Base-by-base conservation (phyloP, 768 basidiomycete species). In the Hirschioporus abietinus region DNA sequence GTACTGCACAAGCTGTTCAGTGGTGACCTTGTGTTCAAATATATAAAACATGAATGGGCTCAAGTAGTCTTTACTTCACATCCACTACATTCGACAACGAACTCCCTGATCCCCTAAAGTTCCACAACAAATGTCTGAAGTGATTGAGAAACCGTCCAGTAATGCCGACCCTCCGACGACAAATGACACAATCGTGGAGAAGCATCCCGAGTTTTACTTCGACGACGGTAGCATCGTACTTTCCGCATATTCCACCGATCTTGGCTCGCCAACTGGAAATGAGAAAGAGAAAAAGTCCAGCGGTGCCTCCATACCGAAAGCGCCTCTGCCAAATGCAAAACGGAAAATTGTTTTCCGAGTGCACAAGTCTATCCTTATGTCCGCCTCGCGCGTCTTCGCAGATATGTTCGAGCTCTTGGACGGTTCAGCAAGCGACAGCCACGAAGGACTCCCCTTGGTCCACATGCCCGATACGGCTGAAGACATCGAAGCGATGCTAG, bases 211-310 rank as follows among this genome's bases (percentile, higher is more conserved):
- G 18, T 71, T 78, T 3, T 78, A 77, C 68, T 74, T 72, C 64
- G 69, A 71, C 27, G 77, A 78, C 64, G 77, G 77, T 23, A 77
- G 74, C 65, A 69, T 77, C 60, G 73, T 78, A 17, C 66, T 78
- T 24, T 74, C 72, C 27, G 76, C 74, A 9, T 63, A 68, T 24
- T 66, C 66, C 6, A 35, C 64, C 35, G 42, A 52, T 3, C 12
- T 52, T 15, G 12, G 12, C 42, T 10, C 7, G 15, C 15, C 35
- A 7, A 7, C 20, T 52, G 12, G 20, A 15, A 10, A 52, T 15
- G 42, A 15, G 20, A 52, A 52, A 20, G 42, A 15, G 3, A 20
- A 6, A 10, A 15, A 12, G 42, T 52, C 42, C 3, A 20, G 20
- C 20, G 42, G 12, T 2, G 4, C 42, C 20, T 52, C 42, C 42